Evolutionary conservation across 768 basidiomycete genomes (phyloP).

Genomic region (Clathrus columnatus): DNA sequence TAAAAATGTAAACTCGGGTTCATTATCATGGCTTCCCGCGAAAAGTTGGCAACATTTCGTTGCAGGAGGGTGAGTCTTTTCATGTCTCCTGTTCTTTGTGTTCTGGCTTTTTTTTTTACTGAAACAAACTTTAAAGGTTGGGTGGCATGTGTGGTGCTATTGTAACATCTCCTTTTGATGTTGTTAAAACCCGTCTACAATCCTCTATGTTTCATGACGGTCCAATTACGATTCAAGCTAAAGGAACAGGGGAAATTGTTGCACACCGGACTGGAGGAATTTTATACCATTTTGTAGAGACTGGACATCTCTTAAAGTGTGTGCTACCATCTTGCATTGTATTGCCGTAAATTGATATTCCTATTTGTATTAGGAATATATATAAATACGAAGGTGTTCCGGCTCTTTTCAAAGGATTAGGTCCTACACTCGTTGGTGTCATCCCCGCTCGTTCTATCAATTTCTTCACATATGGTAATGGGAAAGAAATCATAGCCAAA

Average conservation of each 20-base stretch:
- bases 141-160: constrained; percentile 98
- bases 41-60: constrained; percentile 82
- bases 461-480: constrained; percentile 97
- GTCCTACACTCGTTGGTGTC: constrained; percentile 89
- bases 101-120: constrained; percentile 10
- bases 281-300: constrained; percentile 92
- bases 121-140: constrained; percentile 44
- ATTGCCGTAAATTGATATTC: neutral
- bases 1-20: neutral
- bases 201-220: constrained; percentile 65
- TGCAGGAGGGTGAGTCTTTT: constrained; percentile 67
- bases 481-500: constrained; percentile 83
- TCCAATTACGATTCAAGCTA: constrained; percentile 29
- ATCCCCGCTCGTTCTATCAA: constrained; percentile 95
- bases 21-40: constrained; percentile 36
- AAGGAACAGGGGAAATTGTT: constrained; percentile 23
- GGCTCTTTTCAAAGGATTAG: constrained; percentile 91
- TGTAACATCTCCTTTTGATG: constrained; percentile 95
- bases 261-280: constrained; percentile 39
- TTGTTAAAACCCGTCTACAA: constrained; percentile 95
- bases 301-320: constrained; percentile 80
- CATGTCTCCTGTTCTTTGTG: neutral
- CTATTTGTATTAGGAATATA: constrained; percentile 51
- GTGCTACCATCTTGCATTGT: constrained; percentile 15
- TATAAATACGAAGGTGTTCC: constrained; percentile 80